Evolutionary conservation across 768 basidiomycete species (phyloP).

Genomic region (Panaeolus cyanescens): DNA sequence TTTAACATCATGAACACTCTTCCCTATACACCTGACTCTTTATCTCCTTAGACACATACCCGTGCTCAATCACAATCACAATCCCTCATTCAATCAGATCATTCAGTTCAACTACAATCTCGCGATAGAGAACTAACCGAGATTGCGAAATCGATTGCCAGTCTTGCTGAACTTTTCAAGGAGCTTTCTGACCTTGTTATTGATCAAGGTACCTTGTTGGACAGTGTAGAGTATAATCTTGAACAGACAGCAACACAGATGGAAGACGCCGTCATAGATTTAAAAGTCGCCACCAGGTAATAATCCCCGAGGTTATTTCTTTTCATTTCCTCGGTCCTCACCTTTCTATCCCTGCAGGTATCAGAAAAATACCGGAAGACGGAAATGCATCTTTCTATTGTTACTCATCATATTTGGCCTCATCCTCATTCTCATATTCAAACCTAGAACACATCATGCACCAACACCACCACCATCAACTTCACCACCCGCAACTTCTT

Average conservation of each 20-base stretch:
- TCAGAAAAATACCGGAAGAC: conserved; percentile 90
- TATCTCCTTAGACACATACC: conserved; percentile 30
- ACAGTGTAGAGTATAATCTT: conserved; percentile 97
- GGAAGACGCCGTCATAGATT: conserved; percentile 81
- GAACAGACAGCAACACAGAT: conserved; percentile 86
- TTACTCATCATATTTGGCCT: conserved; percentile 88
- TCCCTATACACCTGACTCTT: conserved; percentile 11
- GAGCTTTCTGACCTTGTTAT: conserved; percentile 93
- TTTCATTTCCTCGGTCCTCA: conserved; percentile 8
- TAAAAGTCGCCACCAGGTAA: conserved; percentile 82
- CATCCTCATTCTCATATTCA: conserved; percentile 88
- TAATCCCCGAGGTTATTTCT: conserved; percentile 24
- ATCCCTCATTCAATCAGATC: conserved; percentile 40
- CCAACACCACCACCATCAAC: conserved; percentile 23
- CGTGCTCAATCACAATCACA: conserved; percentile 38
- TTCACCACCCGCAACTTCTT: conserved; percentile 2
- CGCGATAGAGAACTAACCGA: conserved; percentile 77
- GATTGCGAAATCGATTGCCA: conserved; percentile 90
- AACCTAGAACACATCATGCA: conserved; percentile 66
- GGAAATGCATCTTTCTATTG: conserved; percentile 92
- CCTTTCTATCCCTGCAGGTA: conserved; percentile 52
- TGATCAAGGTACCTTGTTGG: conserved; percentile 95
- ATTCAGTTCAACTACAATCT: conserved; percentile 41
- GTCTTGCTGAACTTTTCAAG: conserved; percentile 94
- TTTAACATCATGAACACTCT: conserved; percentile 19